These are phyloP conservation scores for Trichoderma asperellum DNA, from an alignment of 2,329 filamentous ascomycete genomes.

Conservation along the genomic window DNA sequence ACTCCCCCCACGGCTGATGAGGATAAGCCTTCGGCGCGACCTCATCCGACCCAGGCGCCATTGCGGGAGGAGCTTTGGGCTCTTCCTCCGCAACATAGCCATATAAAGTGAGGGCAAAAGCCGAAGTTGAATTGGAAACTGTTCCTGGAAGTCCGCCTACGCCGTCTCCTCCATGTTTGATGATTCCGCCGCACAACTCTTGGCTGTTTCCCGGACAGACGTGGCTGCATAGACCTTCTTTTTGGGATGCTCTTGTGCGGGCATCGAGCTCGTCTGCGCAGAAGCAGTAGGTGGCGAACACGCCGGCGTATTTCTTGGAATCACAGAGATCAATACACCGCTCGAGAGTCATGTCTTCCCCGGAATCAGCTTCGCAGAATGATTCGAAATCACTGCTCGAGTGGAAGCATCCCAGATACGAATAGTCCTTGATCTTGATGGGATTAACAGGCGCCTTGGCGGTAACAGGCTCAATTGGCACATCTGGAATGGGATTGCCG, in stretches of 20 bases:
- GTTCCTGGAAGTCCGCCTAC: neutral
- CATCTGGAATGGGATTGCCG: slow-evolving; percentile 17
- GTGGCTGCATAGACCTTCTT: slow-evolving; percentile 41
- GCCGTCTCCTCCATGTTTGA: slow-evolving; percentile 18
- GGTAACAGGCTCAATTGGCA: slow-evolving; percentile 1
- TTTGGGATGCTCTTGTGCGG: slow-evolving; percentile 43
- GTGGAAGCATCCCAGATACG: slow-evolving; percentile 49
- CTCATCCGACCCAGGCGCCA: slow-evolving; percentile 33
- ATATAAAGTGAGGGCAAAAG: slow-evolving; percentile 50
- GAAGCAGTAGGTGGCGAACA: slow-evolving; percentile 49
- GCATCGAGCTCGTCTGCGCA: slow-evolving; percentile 49
- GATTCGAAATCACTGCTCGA: slow-evolving; percentile 43
- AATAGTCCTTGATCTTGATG: slow-evolving; percentile 39
- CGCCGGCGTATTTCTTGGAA: slow-evolving; percentile 45
- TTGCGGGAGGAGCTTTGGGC: slow-evolving; percentile 42
- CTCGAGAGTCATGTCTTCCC: slow-evolving; percentile 46
- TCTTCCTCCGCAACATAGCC: slow-evolving; percentile 41
- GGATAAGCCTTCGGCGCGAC: slow-evolving; percentile 22
- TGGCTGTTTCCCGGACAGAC: slow-evolving; percentile 48
- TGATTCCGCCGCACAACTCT: slow-evolving; percentile 50
- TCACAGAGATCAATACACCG: slow-evolving; percentile 46
- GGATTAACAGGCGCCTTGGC: slow-evolving; percentile 38
- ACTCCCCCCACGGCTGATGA: neutral
- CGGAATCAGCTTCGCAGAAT: slow-evolving; percentile 41
- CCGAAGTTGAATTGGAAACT: slow-evolving; percentile 20